These are phyloP conservation scores for Bacterosira constricta DNA, from an alignment of 108 stramenopile species.

Conservation along the genomic window DNA sequence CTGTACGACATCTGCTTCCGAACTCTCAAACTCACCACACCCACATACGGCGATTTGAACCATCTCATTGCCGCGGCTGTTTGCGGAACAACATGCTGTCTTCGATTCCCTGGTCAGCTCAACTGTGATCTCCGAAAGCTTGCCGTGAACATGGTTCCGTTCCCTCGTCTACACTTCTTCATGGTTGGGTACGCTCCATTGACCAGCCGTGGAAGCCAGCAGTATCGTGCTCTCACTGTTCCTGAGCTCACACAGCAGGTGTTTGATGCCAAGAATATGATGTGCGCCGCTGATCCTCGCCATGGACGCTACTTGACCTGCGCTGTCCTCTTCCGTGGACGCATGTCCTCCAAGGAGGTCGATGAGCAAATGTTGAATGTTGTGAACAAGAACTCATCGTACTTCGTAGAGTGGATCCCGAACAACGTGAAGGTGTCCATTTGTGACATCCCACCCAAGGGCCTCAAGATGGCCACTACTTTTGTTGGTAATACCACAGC, in stretches of 20 bases:
- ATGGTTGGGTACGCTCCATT: conserved; percentile 97
- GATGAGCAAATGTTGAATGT: conserved; percentile 98
- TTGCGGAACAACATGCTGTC: conserved; percentile 94
- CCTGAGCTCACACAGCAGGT: conserved; percentile 96
- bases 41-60: conserved; percentile 93
- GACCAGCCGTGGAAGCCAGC: conserved; percentile 88
- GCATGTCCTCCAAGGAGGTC: conserved; percentile 96
- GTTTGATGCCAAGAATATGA: conserved; percentile 99
- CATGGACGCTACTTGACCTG: conserved; percentile 99
- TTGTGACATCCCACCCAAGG: conserved; percentile 97
- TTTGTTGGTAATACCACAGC: conserved; percentile 97
- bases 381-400: conserved; percentile 97
- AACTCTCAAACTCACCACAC: conserved; percentile 90
- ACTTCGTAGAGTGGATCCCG: conserved; percentile 99
- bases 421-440: conserved; percentile 99
- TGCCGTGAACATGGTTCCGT: conserved; percentile 98
- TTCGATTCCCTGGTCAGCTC: conserved; percentile 98
- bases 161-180: conserved; percentile 99
- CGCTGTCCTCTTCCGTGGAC: conserved; percentile 98
- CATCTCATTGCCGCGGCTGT: conserved; percentile 95
- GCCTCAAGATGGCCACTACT: conserved; percentile 91
- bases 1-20: conserved; percentile 97
- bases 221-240: conserved; percentile 96
- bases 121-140: conserved; percentile 99
- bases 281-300: conserved; percentile 99